Evolutionary conservation across 345 rosid species (phyloP), one percentile per base, ranked within the genome.

Genomic region (Luvunga scandens): DNA sequence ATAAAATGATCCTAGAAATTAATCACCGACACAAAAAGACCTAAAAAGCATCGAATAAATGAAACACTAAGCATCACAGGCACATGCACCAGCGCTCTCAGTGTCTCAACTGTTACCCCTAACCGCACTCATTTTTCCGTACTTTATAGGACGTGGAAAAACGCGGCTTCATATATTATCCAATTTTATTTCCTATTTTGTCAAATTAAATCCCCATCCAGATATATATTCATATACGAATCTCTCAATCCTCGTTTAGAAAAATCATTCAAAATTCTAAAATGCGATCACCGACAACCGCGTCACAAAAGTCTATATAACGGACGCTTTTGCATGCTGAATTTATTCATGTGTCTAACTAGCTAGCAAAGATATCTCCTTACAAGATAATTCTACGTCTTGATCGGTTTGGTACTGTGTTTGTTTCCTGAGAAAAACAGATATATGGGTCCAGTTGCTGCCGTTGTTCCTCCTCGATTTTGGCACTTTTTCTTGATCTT

Each of bases 211-310:
- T 53, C 25, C n/a, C 19, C 59, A 19, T 30, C 31, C 42, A 14
- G 24, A 56, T 59, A 39, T 12, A 45, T 7, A 30, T 24, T 22
- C 38, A 30, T 38, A 18, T 42, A 0, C 21, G 25, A 27, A 38
- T 76, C 61, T 33, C 9, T 5, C 1, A 4, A 1, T 53, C 57
- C 5, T 18, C 57, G 7, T 14, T 36, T 45, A 4, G 50, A 45
- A 45, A 45, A 45, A 7, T 50, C 60, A 36, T 70, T 34, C 69
- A 48, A 30, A 61, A n/a, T 9, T 62, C 19, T 27, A 13, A 45
- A 13, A 45, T 45, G 50, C 18, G 3, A 80, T 66, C 84, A 81
- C 87, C 84, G 82, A 84, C 87, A 81, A 72, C 82, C 84, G 84
- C 82, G 76, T 76, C 24, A 24, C 24, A 0, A 28, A 18, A 16